A percentile compares a stretch with the other conserved stretches of the same genome.
phyloP scores from a whole-genome alignment of 2,329 filamentous ascomycete genomes.

The Scorias spongiosa region DNA sequence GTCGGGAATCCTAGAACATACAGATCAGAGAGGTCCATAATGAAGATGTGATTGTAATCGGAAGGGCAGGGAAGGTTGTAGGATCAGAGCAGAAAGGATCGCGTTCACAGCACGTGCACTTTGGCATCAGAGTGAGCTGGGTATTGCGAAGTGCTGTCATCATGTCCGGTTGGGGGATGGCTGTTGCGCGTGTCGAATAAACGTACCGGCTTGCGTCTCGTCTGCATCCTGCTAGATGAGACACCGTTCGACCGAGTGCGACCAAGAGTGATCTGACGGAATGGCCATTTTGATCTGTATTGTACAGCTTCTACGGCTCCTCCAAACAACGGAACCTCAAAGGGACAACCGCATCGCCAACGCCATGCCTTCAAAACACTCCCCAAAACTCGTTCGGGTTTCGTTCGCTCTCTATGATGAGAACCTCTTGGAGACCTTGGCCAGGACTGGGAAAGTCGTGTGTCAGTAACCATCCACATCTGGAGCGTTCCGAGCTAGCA shows the following conservation, averaged over 20 bases:
- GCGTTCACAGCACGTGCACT: neutral
- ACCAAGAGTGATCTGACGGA: too few species aligned
- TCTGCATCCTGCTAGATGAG: too few species aligned
- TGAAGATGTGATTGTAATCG: too few species aligned
- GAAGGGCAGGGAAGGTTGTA: neutral
- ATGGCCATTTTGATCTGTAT: too few species aligned
- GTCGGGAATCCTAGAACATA: too few species aligned
- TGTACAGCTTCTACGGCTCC: too few species aligned
- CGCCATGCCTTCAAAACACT: neutral
- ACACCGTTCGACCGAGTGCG: too few species aligned
- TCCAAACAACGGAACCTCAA: too few species aligned
- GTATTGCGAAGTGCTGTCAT: neutral
- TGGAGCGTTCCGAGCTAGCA: neutral
- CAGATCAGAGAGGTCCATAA: too few species aligned
- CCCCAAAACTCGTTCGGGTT: neutral
- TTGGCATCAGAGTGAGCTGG: neutral
- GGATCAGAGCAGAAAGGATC: neutral
- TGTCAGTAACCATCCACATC: conserved; percentile 10
- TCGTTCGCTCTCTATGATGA: conserved; percentile 29
- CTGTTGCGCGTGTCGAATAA: neutral
- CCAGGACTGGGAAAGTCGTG: conserved; percentile 53
- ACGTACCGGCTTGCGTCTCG: neutral
- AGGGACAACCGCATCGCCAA: neutral
- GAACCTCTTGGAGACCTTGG: conserved; percentile 87
- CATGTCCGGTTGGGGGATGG: neutral